Base-by-base conservation (phyloP, 345 rosid species). In the Salix brachista region DNA sequence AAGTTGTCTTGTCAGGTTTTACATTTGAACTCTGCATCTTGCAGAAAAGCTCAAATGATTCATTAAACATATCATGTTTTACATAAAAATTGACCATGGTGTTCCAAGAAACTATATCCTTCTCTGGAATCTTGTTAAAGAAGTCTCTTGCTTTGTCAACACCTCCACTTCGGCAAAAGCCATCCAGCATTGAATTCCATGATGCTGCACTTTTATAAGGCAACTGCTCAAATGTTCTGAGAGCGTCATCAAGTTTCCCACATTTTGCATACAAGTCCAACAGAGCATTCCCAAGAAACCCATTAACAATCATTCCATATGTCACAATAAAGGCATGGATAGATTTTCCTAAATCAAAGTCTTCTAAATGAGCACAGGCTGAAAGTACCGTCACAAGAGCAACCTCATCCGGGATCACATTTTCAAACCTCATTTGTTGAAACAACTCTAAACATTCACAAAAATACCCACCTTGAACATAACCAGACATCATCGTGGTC, bases 181-280 rank as follows among this genome's bases (percentile, higher is more conserved):
- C 83, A 25, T 79, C 78, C 69, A 83, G 39, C 85, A 73, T 68
- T 16, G 83, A 72, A 39, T 80, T 80, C 83, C 83, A 80, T 0
- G 80, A 68, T 12, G 66, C 74, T 4, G 2, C 58, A 17, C 71
- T 83, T 73, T 41, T 83, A 60, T 14, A 34, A 4, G 85, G 78
- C 85, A 75, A 76, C 32, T n/a, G 61, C 64, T 60, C 42, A 54
- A 79, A 82, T 10, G 76, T 36, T 19, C 23, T 9, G 68, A 1
- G 2, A 36, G 72, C 80, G 21, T 82, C 79, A 28, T 69, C 34
- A 8, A 71, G 26, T 42, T 70, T 65, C 39, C n/a, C 68, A 39
- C 76, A 60, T 73, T 73, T 73, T 41, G 68, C 67, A 61, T 73
- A 73, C 52, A 73, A 39, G 60, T 58, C 68, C 69, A 79, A 28